Conservation (phyloP, 345 rosid species). For the Eutrema japonicum region DNA sequence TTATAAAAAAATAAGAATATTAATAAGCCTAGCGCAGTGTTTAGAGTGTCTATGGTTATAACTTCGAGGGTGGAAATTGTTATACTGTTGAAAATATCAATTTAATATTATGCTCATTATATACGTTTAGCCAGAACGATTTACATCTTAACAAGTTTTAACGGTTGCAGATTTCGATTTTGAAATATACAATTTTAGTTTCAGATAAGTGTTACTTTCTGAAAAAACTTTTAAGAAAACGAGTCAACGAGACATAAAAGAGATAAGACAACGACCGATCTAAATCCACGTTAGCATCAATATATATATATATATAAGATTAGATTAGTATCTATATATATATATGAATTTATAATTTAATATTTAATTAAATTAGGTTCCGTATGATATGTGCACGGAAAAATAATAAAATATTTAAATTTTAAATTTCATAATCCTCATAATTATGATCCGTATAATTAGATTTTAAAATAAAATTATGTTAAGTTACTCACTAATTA, state of each 20-base stretch:
- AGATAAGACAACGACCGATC: slow-evolving; percentile 35
- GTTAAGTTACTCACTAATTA: no score
- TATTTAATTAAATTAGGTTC: no score
- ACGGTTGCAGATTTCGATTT: background rate
- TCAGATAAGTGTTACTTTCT: slow-evolving; percentile 6
- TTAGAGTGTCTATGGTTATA: background rate
- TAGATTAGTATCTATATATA: no score
- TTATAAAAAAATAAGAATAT: background rate
- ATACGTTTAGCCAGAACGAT: background rate
- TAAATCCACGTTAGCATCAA: background rate
- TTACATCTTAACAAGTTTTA: background rate
- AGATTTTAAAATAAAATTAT: no score
- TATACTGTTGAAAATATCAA: background rate
- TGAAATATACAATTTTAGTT: background rate
- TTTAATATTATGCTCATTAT: background rate
- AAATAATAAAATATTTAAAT: no score
- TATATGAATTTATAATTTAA: no score
- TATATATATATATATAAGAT: no score
- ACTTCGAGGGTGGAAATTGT: background rate
- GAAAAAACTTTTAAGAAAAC: background rate
- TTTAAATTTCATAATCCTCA: no score
- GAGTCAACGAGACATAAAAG: slow-evolving; percentile 18
- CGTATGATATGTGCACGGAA: no score
- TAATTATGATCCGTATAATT: no score
- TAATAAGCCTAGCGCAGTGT: background rate